A percentile compares a stretch with the other conserved stretches of the same genome.
Evolutionary conservation across 768 basidiomycete species (phyloP).

Genomic region (Lepiota venenata): DNA sequence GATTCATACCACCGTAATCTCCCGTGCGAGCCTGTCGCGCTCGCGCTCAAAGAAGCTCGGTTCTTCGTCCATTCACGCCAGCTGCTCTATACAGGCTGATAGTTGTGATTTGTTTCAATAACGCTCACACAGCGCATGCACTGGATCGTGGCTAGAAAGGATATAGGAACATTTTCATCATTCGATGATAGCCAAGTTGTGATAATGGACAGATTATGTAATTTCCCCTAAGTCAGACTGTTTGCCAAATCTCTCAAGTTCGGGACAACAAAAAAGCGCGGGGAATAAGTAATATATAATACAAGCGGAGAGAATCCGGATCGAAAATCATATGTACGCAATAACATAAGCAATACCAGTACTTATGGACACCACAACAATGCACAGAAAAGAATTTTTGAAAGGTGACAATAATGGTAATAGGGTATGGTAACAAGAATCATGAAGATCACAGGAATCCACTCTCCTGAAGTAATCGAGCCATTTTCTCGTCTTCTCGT

Average conservation of each 20-base stretch:
- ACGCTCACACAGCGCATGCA: no score
- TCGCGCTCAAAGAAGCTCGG: slow-evolving; percentile 75
- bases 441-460: slow-evolving; percentile 61
- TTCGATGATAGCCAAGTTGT: no score
- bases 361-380: slow-evolving; percentile 16
- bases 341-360: slow-evolving; percentile 20
- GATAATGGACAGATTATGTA: no score
- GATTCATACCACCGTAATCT: slow-evolving; percentile 64
- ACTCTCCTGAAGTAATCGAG: slow-evolving; percentile 81
- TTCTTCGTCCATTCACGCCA: slow-evolving; percentile 35
- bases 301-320: neutral
- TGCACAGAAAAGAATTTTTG: slow-evolving; percentile 1
- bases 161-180: no score
- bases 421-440: neutral
- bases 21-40: slow-evolving; percentile 66
- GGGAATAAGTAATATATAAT: neutral
- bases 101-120: no score
- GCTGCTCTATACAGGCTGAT: neutral
- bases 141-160: no score
- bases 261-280: neutral
- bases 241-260: neutral
- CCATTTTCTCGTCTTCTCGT: slow-evolving; percentile 96
- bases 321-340: slow-evolving; percentile 14
- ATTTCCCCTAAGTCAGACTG: no score
- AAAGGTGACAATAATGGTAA: neutral